These are phyloP conservation scores for Claviceps citrina DNA, from an alignment of 2,329 filamentous ascomycete genomes.

Conservation along the genomic window DNA sequence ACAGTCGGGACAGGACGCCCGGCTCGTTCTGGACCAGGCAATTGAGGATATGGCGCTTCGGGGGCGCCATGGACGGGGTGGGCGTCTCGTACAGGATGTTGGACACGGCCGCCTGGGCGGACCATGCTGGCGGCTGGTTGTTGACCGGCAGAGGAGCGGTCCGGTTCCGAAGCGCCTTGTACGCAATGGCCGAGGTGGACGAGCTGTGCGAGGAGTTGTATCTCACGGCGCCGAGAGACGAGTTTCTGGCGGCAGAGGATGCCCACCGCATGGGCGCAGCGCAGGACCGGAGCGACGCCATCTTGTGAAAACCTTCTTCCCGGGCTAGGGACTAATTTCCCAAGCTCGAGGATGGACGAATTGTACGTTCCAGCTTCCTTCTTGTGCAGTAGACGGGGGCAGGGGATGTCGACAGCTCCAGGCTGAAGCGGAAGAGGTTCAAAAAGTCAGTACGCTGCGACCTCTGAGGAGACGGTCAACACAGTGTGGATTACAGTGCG, in stretches of 20 bases:
- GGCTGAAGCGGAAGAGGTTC: not conserved
- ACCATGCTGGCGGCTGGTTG: constrained; percentile 62
- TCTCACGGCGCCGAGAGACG: constrained; percentile 18
- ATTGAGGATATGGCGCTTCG: constrained; percentile 92
- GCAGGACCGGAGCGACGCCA: constrained; percentile 31
- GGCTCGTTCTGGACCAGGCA: constrained; percentile 98
- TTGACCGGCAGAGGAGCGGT: constrained; percentile 71
- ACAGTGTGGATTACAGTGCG: not conserved
- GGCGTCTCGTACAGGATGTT: constrained; percentile 99
- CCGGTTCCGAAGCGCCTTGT: constrained; percentile 90
- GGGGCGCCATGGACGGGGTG: constrained; percentile 62
- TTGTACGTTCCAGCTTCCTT: not conserved
- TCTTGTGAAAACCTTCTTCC: constrained; percentile 12
- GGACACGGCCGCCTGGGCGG: constrained; percentile 85
- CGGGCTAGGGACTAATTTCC: not conserved
- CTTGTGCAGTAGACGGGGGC: not conserved
- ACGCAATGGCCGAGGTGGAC: constrained; percentile 86
- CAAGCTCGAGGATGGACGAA: not conserved
- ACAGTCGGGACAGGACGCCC: constrained; percentile 89
- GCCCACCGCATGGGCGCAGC: constrained; percentile 24
- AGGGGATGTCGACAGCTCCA: no score
- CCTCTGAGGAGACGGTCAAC: not conserved
- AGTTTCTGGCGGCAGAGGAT: constrained; percentile 15
- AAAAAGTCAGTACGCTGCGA: not conserved
- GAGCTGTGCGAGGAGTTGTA: constrained; percentile 36